Evolutionary conservation across 306 rosid genomes (phyloP), one percentile per base, ranked within the genome.

Genomic region (Sindora glabra): DNA sequence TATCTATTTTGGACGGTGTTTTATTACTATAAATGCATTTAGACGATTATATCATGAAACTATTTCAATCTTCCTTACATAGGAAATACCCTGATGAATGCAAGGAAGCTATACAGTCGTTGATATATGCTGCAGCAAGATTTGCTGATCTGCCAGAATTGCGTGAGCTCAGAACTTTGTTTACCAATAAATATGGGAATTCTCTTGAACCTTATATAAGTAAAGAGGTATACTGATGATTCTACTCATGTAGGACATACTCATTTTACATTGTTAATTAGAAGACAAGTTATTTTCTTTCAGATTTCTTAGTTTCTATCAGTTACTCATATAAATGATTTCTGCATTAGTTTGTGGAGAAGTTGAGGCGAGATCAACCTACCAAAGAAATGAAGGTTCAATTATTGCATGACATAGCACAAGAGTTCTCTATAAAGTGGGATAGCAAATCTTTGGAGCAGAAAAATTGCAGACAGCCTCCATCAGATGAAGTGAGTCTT

Each of bases 41-140:
- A n/a, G n/a, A n/a, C n/a, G n/a, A n/a, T n/a, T n/a, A 5, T 50
- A 16, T 16, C 36, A n/a, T 67, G 17, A 59, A 24, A 27, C 37
- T 34, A 15, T 24, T n/a, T n/a, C 7, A 44, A 40, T 21, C 15
- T 37, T 72, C 17, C 25, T 37, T 57, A 37, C 41, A 7, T 26
- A 92, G 99, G 10, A 94, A 74, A 36, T 92, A 95, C 70, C 95
- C 95, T 16, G 99, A 84, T 17, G 99, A 89, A 69, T 89, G 97
- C 85, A 86, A 69, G 46, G 99, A 89, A 76, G 90, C 90, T 9
- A 82, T 89, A 2, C 44, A 81, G 14, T 74, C 99, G 15, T 44
- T 92, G 77, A 84, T 80, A 15, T 80, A 78, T 24, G 97, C 90
- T 2, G 90, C 97, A 24, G 90, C 90, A 59, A 64, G 95, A 44